Evolutionary conservation across 164 flowering plant genomes (phyloP).

Genomic region (Cinnamomum chago): DNA sequence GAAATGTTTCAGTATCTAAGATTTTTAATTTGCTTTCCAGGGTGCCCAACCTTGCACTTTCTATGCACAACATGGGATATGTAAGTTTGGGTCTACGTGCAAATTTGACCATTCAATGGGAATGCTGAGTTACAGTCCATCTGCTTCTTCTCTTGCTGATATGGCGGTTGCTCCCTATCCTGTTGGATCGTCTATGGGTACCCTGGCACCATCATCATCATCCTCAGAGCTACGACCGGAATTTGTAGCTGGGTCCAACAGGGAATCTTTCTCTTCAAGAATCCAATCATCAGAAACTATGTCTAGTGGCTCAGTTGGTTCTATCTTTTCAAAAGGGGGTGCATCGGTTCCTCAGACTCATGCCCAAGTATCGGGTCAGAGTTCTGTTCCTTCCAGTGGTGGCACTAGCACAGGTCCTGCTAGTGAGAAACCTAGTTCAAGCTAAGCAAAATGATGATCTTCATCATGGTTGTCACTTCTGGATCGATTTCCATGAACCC

Average conservation of each 20-base stretch:
- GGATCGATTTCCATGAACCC: slow-evolving; percentile 17
- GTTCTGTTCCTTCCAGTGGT: slow-evolving; percentile 29
- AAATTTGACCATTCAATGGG: slow-evolving; percentile 84
- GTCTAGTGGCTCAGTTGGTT: slow-evolving; percentile 59
- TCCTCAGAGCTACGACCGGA: slow-evolving; percentile 74
- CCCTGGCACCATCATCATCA: slow-evolving; percentile 82
- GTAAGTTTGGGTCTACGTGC: slow-evolving; percentile 87
- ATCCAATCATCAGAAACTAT: slow-evolving; percentile 51
- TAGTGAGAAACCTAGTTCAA: slow-evolving; percentile 32
- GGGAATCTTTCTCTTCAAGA: slow-evolving; percentile 42
- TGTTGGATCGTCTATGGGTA: slow-evolving; percentile 66
- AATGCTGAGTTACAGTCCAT: slow-evolving; percentile 74
- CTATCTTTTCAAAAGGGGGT: slow-evolving; percentile 48
- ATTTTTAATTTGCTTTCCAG: slow-evolving; percentile 33
- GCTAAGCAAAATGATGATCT: slow-evolving; percentile 19
- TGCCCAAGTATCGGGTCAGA: slow-evolving; percentile 36
- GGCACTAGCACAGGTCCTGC: slow-evolving; percentile 27
- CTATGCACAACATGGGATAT: slow-evolving; percentile 70
- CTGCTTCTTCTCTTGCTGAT: slow-evolving; percentile 92
- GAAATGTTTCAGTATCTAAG: slow-evolving; percentile 4
- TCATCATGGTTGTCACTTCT: slow-evolving; percentile 10
- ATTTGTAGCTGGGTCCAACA: slow-evolving; percentile 44
- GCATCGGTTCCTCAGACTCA: slow-evolving; percentile 26
- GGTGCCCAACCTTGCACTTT: slow-evolving; percentile 71
- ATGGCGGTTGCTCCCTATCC: slow-evolving; percentile 95